Evolutionary conservation across 2,329 filamentous ascomycete genomes (phyloP), one percentile per base, ranked within the genome.

Genomic region (Emergomyces africanus): DNA sequence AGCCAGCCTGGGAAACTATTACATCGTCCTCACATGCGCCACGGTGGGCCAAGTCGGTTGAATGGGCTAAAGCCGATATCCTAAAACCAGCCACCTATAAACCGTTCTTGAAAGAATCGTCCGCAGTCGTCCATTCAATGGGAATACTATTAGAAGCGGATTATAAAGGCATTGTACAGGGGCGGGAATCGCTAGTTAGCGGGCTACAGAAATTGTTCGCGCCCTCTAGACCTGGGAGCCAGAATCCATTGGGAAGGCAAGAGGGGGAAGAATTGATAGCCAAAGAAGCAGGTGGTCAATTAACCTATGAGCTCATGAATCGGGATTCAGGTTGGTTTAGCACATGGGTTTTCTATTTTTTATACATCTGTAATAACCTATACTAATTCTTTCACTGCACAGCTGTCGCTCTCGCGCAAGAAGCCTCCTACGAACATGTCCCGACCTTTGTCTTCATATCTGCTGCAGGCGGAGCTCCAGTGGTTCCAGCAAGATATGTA

Each of bases 241-340:
- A 83, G 58, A 88, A 95, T 71, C 89, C 89, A 1, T 77, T 95
- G 20, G 81, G 86, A 61, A 79, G 81, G 57, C 76, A 77, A 57
- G 72, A 78, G 48, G 83, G 80, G 54, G 81, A 82, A 62, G 79
- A 82, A 61, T 79, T 91, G 64, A 79, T 81, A 64, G 81, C 85
- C 0, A 79, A 84, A 57, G 85, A 88, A 71, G 81, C 78, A 51
- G 84, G 85, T 65, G 85, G 85, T 30, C 88, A 94, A 74, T 79
- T 96, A 67, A 96, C 92, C 20, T 99, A 99, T 77, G 94, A 97
- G 77, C 80, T 90, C 61, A 96, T 99, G 90, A 99, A 99, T 76
- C 83, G 94, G 60, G 92, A 97, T 75, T 81, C 81, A 49, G 79
- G 80, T 81, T 68, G 37, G 70, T 68, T 41, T 44, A 18, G 28